Base-by-base conservation (phyloP, 805 yeast genomes). In the Myxozyma nipponensis region DNA sequence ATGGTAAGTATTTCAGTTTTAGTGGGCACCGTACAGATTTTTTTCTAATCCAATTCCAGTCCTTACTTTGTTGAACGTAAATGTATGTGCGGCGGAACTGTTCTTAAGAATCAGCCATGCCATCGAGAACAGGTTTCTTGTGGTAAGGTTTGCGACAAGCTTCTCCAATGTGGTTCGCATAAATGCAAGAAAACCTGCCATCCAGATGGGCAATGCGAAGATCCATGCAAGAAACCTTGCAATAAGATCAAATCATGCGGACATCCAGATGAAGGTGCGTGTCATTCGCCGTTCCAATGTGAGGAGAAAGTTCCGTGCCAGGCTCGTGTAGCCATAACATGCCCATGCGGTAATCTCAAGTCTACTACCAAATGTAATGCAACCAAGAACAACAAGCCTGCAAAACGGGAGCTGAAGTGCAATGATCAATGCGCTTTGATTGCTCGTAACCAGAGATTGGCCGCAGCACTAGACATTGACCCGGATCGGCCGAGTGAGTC, bases 101-200 rank as follows among this genome's bases (percentile, higher is more conserved):
- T 69, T 3, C 73, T 86, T 7, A 75, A 79, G 30, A 83, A 84
- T 17, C 78, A 84, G 23, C 77, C 77, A 59, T 84, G 97, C 69
- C 83, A 82, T 44, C 86, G 83, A 55, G 72, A 73, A 2, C 73
- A 71, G 25, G 88, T 83, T 0, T 79, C 86, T 2, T 89, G 97
- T 68, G 82, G 83, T 36, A 70, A 73, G 19, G 69, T 70, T 5
- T 89, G 97, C 71, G 79, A 77, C 0, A 68, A 74, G 47, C 57
- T 61, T 3, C 64, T 82, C 32, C 54, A 66, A 0, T 71, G 76
- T 53, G 83, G 86, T 35, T 59, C 68, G 34, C 85, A 79, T 59
- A 61, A 56, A 40, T 83, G 89, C 63, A 62, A 69, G 19, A 74
- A 74, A 55, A 66, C 71, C 46, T 79, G 97, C 63, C 88, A 81